Evolutionary conservation across 2,329 filamentous ascomycete genomes (phyloP).

Genomic region (Cryoendolithus antarcticus): DNA sequence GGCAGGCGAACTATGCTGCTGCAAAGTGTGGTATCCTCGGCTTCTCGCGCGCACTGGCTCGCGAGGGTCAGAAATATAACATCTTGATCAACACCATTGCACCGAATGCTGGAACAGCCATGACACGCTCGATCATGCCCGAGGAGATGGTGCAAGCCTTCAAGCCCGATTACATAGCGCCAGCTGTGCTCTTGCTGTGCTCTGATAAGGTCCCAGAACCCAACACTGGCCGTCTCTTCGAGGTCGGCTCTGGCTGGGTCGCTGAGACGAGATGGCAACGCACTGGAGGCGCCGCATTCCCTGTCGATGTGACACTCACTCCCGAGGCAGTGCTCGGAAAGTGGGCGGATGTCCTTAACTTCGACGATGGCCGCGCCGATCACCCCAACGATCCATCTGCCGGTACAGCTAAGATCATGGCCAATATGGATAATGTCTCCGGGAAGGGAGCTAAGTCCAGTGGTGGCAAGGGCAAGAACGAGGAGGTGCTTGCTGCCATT

Average conservation of each 20-base stretch:
- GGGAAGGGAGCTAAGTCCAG: conserved; percentile 41
- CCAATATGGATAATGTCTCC: conserved; percentile 64
- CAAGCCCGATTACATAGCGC: conserved; percentile 97
- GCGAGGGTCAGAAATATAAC: conserved; percentile 91
- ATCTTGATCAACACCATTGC: conserved; percentile 95
- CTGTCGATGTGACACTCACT: conserved; percentile 64
- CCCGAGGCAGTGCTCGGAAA: conserved; percentile 67
- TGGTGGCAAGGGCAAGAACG: conserved; percentile 40
- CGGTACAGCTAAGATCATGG: conserved; percentile 62
- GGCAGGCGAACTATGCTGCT: conserved; percentile 93
- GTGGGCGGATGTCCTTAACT: conserved; percentile 69
- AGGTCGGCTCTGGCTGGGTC: conserved; percentile 88
- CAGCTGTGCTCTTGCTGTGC: conserved; percentile 75
- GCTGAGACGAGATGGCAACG: conserved; percentile 88
- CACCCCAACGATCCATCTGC: conserved; percentile 68
- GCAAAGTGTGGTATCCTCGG: conserved; percentile 87
- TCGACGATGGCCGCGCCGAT: conserved; percentile 74
- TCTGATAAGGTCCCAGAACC: conserved; percentile 76
- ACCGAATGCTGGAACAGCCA: conserved; percentile 92
- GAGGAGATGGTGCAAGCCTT: conserved; percentile 97
- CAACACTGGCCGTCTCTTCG: conserved; percentile 77
- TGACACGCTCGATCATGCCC: conserved; percentile 89
- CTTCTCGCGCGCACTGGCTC: conserved; percentile 78
- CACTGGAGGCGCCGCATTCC: conserved; percentile 76
- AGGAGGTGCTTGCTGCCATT: conserved; percentile 62